phyloP scores from a whole-genome alignment of 1,284 basidiomycete genomes.

The Lentinula novae-zelandiae region DNA sequence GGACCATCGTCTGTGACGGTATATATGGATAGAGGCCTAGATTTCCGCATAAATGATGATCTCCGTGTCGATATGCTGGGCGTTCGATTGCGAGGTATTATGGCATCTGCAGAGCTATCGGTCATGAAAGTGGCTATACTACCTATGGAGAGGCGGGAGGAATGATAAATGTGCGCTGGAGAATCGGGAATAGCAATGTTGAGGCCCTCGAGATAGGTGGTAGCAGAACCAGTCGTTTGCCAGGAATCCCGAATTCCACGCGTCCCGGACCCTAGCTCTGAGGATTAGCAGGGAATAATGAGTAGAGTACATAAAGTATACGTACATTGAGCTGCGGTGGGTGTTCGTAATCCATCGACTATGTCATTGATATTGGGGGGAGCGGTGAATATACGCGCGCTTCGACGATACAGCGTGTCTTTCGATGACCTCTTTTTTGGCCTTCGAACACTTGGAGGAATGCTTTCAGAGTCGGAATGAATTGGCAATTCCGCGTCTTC shows the following conservation, averaged over 20 bases:
- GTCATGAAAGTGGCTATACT: slow-evolving; percentile 49
- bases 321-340: slow-evolving; percentile 17
- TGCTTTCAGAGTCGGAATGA: slow-evolving; percentile 15
- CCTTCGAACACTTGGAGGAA: slow-evolving; percentile 18
- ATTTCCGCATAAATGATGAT: slow-evolving; percentile 8
- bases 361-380: slow-evolving; percentile 15
- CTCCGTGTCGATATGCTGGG: not conserved
- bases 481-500: slow-evolving; percentile 41
- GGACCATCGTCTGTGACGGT: slow-evolving; percentile 33
- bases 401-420: slow-evolving; percentile 13
- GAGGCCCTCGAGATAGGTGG: slow-evolving; percentile 38
- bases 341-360: slow-evolving; percentile 1
- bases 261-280: slow-evolving; percentile 15
- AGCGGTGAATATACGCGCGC: slow-evolving; percentile 22
- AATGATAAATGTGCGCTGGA: slow-evolving; percentile 27
- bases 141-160: slow-evolving; percentile 42
- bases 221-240: slow-evolving; percentile 37
- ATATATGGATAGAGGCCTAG: slow-evolving; percentile 31
- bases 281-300: not conserved
- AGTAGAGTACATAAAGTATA: slow-evolving; percentile 7
- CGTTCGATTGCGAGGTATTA: slow-evolving; percentile 18
- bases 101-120: slow-evolving; percentile 22
- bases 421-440: slow-evolving; percentile 22
- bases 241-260: slow-evolving; percentile 38
- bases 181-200: slow-evolving; percentile 36